These are phyloP conservation scores for Pyracantha coccinea DNA, from an alignment of 331 rosid species.

Conservation along the genomic window DNA sequence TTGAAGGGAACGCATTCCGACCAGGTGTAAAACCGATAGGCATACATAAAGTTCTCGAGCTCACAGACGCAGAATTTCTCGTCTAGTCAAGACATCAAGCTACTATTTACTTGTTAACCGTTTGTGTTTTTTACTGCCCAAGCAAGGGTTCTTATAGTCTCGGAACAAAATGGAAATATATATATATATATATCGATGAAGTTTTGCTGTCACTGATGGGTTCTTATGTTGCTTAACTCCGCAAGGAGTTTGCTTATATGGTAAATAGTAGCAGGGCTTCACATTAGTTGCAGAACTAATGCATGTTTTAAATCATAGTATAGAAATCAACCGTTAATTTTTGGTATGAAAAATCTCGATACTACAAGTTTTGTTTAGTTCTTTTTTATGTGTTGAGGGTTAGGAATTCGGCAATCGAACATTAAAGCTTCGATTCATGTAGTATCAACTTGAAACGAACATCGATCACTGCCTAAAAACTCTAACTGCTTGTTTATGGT, in stretches of 20 bases:
- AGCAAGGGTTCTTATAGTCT: slow-evolving; percentile 18
- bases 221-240: background rate
- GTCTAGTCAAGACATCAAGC: slow-evolving; percentile 38
- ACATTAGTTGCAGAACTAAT: background rate
- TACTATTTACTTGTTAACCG: slow-evolving; percentile 15
- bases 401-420: background rate
- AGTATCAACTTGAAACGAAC: background rate
- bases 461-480: background rate
- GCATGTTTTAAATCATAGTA: background rate
- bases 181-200: background rate
- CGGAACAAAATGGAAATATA: slow-evolving; percentile 8
- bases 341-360: too few species aligned
- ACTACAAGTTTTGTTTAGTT: too few species aligned
- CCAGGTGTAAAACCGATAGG: slow-evolving; percentile 86
- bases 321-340: too few species aligned
- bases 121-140: slow-evolving; percentile 21
- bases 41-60: slow-evolving; percentile 82
- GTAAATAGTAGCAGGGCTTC: background rate
- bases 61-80: slow-evolving; percentile 79
- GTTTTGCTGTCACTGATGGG: background rate
- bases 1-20: slow-evolving; percentile 83
- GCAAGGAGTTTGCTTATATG: background rate
- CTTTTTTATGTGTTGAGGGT: too few species aligned
- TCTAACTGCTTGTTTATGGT: slow-evolving; percentile 32
- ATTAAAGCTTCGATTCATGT: background rate